These are phyloP conservation scores for Candida manassasensis DNA, from an alignment of 805 yeast species.

Conservation along the genomic window DNA sequence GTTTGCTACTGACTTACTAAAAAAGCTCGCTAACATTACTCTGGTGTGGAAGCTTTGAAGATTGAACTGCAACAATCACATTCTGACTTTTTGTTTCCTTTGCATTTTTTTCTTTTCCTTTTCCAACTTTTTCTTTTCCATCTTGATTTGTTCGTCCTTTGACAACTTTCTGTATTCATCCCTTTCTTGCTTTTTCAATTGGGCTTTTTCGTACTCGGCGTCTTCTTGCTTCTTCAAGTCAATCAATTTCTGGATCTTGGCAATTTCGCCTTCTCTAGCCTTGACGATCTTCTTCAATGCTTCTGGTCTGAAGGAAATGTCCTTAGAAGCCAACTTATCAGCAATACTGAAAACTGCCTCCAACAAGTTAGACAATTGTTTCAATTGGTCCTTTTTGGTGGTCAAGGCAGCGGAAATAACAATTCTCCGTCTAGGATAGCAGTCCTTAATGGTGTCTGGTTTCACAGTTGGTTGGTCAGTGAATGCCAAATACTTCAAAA, in stretches of 20 bases:
- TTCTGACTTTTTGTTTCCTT: constrained; percentile 53
- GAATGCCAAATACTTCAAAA: constrained; percentile 65
- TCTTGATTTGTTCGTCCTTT: constrained; percentile 75
- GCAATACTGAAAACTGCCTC: constrained; percentile 54
- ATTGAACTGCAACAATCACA: too few species aligned
- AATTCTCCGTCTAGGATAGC: constrained; percentile 49
- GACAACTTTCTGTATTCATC: constrained; percentile 53
- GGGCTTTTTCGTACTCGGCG: constrained; percentile 64
- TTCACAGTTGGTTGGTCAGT: constrained; percentile 79
- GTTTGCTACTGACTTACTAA: too few species aligned
- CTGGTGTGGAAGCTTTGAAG: too few species aligned
- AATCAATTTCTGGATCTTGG: constrained; percentile 63
- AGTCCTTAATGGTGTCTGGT: constrained; percentile 58
- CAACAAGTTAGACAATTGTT: constrained; percentile 46
- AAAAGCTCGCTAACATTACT: too few species aligned
- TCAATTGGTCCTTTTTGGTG: constrained; percentile 44
- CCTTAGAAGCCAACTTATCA: constrained; percentile 50
- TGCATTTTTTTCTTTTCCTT: constrained; percentile 73
- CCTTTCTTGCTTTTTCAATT: constrained; percentile 60
- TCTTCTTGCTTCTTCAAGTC: constrained; percentile 66
- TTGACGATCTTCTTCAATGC: constrained; percentile 69
- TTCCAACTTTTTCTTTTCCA: constrained; percentile 73
- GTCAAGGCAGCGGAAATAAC: constrained; percentile 53
- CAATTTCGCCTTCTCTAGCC: constrained; percentile 69
- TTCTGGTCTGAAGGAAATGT: constrained; percentile 62